Percentiles rank a stretch among this genome's conserved stretches.
Evolutionary conservation across 169 alveolate species (phyloP).

Genomic region (Plasmodium cynomolgi): DNA sequence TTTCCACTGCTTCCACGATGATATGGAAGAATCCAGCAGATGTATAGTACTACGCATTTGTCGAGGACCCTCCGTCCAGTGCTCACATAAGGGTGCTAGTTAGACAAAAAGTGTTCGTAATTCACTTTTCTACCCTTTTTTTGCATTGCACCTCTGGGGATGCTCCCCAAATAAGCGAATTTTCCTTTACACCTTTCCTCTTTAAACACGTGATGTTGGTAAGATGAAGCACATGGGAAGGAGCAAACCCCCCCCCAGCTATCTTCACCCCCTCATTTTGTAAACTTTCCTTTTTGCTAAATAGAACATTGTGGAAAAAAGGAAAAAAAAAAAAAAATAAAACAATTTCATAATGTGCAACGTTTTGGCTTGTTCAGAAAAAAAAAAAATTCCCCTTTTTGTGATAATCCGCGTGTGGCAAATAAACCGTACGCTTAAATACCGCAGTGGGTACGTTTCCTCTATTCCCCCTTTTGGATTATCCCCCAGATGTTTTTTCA

Average conservation of each 20-base stretch:
- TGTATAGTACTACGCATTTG: background rate
- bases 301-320: background rate
- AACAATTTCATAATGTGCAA: background rate
- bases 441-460: background rate
- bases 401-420: background rate
- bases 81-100: background rate
- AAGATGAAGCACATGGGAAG: background rate
- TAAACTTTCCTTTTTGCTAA: background rate
- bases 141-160: background rate
- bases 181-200: background rate
- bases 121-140: background rate
- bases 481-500: background rate
- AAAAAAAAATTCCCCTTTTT: background rate
- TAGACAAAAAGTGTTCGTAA: background rate
- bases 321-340: background rate
- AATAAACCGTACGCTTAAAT: background rate
- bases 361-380: background rate
- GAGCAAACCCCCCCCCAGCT: background rate
- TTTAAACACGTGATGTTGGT: background rate
- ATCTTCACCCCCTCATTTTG: background rate
- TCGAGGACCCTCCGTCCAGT: background rate
- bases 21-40: background rate
- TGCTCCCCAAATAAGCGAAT: background rate
- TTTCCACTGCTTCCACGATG: background rate
- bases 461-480: background rate